phyloP scores from a whole-genome alignment of 75 land plant genomes.

The Picea glauca region DNA sequence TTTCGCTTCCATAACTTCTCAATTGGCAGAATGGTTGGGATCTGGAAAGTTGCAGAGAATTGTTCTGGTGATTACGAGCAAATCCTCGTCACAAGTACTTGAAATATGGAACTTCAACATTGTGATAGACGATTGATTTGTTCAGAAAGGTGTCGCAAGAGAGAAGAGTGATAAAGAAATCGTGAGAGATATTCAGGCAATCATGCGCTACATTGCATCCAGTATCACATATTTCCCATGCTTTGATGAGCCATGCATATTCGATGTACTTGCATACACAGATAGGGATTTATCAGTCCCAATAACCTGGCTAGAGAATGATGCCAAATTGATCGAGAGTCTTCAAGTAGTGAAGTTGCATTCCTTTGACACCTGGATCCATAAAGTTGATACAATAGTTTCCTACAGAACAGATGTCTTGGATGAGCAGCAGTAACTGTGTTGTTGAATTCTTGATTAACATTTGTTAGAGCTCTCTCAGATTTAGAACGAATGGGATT shows the following conservation, averaged over 20 bases:
- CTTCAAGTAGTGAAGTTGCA: conserved; percentile 92
- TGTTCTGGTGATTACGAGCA: conserved; percentile 89
- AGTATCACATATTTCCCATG: conserved; percentile 89
- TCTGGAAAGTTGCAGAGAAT: conserved; percentile 86
- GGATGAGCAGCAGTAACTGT: conserved; percentile 34
- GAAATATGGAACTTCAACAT: conserved; percentile 97
- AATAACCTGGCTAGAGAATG: conserved; percentile 88
- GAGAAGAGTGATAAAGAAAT: conserved; percentile 87
- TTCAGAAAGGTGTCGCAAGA: conserved; percentile 76
- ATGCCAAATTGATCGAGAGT: conserved; percentile 79
- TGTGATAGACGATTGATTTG: conserved; percentile 75
- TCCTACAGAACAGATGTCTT: conserved; percentile 76
- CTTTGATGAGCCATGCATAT: conserved; percentile 80
- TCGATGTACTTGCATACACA: conserved; percentile 93
- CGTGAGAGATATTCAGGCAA: conserved; percentile 48
- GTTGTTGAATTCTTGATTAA: not conserved
- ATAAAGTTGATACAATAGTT: conserved; percentile 80
- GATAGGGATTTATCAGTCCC: conserved; percentile 81
- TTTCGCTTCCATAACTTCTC: conserved; percentile 64
- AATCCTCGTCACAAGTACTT: conserved; percentile 69
- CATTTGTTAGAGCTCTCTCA: not conserved
- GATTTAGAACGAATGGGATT: not conserved
- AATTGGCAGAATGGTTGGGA: conserved; percentile 91
- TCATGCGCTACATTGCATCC: too few relatives aligned
- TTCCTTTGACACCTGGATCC: conserved; percentile 55